Evolutionary conservation across 1,284 basidiomycete genomes (phyloP), one percentile per base, ranked within the genome.

Genomic region (Austroboletus novae-zelandiae): DNA sequence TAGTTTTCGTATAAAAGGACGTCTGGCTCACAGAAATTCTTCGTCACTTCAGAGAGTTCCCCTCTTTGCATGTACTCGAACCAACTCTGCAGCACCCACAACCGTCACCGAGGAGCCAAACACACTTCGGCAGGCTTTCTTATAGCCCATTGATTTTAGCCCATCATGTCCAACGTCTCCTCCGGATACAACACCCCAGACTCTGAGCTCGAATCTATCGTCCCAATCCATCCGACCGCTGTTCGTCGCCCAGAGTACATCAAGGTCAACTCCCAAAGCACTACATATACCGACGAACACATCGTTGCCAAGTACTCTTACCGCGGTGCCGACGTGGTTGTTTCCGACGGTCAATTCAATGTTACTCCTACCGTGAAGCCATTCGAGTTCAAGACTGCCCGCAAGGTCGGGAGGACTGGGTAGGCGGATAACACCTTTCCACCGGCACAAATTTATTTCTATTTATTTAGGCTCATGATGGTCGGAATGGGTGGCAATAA

Each of bases 401-500:
- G 90, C 67, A 83, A 86, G 67, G 92, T 97, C 52, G 81, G 86
- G 61, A 95, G 89, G 78, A 97, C 94, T 70, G 95, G 94, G 92
- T 95, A 65, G 57, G 89, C 78, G 6, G 27, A 47, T 48, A 31
- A 45, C 48, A 49, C 45, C 45, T 48, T 52, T 45, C 42, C 39
- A n/a, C 40, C 14, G 43, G 40, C 37, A 45, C 25, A 17, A 40
- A 54, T 61, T 39, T 35, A 49, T 56, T 35, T 49, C 20, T 23
- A 4, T 23, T 39, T 15, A 55, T 46, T 46, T 40, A 96, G 96
- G 54, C 80, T 98, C 59, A 91, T 99, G 90, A 89, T 99, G 80
- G 89, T 98, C 65, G 96, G 96, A 57, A 75, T 95, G 58, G 96
- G 96, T 58, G 96, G 96, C 54, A 99, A 99, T 83, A 99, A 99